Percentiles rank a stretch among this genome's conserved stretches.
These are phyloP conservation scores for Beverwykella pulmonaria DNA, from an alignment of 495 filamentous ascomycete species.

Conservation along the genomic window DNA sequence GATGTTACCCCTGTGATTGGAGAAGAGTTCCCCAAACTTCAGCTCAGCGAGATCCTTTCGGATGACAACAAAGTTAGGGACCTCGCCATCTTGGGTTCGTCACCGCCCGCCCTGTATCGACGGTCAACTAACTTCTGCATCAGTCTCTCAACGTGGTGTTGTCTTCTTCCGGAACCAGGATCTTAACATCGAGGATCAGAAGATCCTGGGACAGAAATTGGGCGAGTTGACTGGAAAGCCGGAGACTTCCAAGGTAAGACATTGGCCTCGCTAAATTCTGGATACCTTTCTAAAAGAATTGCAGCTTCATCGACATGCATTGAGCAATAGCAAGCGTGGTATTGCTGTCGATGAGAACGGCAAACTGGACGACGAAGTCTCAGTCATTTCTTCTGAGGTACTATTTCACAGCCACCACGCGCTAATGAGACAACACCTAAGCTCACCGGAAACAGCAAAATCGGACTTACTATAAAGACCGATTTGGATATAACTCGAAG, in stretches of 20 bases:
- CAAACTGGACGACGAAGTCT: slow-evolving; percentile 28
- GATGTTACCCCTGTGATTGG: slow-evolving; percentile 34
- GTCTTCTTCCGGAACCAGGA: slow-evolving; percentile 35
- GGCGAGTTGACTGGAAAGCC: slow-evolving; percentile 34
- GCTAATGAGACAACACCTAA: too few species aligned
- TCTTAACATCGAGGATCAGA: slow-evolving; percentile 17
- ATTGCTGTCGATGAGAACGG: slow-evolving; percentile 27
- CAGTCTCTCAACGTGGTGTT: slow-evolving; percentile 35
- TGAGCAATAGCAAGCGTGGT: slow-evolving; percentile 26
- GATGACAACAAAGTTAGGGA: slow-evolving; percentile 26
- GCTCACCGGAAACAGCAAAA: slow-evolving; percentile 5
- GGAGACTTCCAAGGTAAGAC: slow-evolving; percentile 2
- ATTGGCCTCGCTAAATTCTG: too few species aligned
- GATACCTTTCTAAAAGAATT: too few species aligned
- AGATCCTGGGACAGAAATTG: slow-evolving; percentile 13
- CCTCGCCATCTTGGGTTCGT: slow-evolving; percentile 27
- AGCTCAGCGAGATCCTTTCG: slow-evolving; percentile 18
- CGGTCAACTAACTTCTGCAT: background rate
- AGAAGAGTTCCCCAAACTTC: slow-evolving; percentile 19
- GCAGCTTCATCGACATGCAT: slow-evolving; percentile 21
- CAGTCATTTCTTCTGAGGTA: slow-evolving; percentile 20
- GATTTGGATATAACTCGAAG: slow-evolving; percentile 11
- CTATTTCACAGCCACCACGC: too few species aligned
- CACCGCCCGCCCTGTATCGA: background rate
- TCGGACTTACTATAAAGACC: slow-evolving; percentile 22